Evolutionary conservation across 2,329 filamentous ascomycete genomes (phyloP), one percentile per base, ranked within the genome.

Genomic region (Claviceps lovelessii): DNA sequence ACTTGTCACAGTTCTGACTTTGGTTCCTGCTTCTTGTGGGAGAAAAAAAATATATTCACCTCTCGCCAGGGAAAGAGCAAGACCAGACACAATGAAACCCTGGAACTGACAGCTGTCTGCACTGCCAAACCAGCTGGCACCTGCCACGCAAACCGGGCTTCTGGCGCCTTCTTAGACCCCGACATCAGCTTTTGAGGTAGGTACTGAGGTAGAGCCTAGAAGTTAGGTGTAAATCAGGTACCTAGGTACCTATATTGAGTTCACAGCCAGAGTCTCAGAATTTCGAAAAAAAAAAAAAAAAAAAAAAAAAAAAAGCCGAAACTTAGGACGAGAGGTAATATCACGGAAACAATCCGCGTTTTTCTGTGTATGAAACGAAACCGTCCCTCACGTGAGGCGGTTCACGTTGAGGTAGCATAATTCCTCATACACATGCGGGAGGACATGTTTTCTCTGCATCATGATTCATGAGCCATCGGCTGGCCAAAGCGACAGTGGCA

Each of bases 1-100:
- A 31, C 37, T 51, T 29, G 41, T 47, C 23, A 55, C 28, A 41
- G 17, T n/a, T 23, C 31, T 52, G 35, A 15, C 23, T 49, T n/a
- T 13, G 17, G 54, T 46, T 51, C 47, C 45, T 50, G 39, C 51
- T 41, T 54, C 37, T 19, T 31, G 17, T 41, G n/a, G 9, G 23
- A 49, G 7, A 10, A 13, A 53, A 53, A n/a, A 28, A 47, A 29
- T 5, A 13, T 23, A 19, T 47, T 41, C 5, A 5, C 29, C 29
- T 46, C 11, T 23, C 23, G 31, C 10, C 4, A 8, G 35, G 54
- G 56, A 53, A 57, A 44, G 56, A 55, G 54, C 54, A 35, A 17
- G n/a, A 45, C 35, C 3, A 29, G 7, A 28, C 19, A 39, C 47
- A 49, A 35, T 50, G n/a, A 47, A 41, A 4, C 11, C 29, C 45